Percentiles rank a stretch among this genome's conserved stretches.
phyloP scores from a whole-genome alignment of 2,329 filamentous ascomycete genomes.

The Sporothrix pallida region DNA sequence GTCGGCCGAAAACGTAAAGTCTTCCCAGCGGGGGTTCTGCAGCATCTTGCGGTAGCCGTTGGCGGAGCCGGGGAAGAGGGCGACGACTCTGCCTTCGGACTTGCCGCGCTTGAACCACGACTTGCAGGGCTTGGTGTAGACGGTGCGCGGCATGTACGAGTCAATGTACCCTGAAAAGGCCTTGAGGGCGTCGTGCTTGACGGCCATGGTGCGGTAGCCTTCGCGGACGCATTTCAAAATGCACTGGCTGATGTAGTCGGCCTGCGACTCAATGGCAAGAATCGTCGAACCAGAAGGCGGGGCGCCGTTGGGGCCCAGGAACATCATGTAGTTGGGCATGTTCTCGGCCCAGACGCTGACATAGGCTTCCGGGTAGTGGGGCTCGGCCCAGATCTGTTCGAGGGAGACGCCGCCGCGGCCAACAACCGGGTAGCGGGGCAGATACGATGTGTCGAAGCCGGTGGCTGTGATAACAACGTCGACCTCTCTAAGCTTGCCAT shows the following conservation, averaged over 20 bases:
- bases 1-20: conserved; percentile 25
- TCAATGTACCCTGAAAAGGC: conserved; percentile 22
- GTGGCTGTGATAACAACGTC: conserved; percentile 63
- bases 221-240: conserved; percentile 31
- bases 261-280: conserved; percentile 22
- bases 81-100: conserved; percentile 21
- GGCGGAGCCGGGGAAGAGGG: conserved; percentile 30
- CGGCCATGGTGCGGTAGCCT: conserved; percentile 12
- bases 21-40: conserved; percentile 31
- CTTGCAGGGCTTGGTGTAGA: conserved; percentile 29
- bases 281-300: conserved; percentile 32
- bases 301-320: conserved; percentile 32
- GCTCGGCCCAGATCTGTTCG: conserved; percentile 23
- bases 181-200: conserved; percentile 27
- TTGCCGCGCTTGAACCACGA: conserved; percentile 32
- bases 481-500: conserved; percentile 55
- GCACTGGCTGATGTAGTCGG: conserved; percentile 30
- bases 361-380: conserved; percentile 29
- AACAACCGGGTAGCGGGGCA: conserved; percentile 56
- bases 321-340: conserved; percentile 33
- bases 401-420: conserved; percentile 41
- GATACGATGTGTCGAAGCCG: conserved; percentile 60
- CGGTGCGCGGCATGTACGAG: conserved; percentile 32
- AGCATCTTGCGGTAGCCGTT: conserved; percentile 25
- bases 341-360: conserved; percentile 21